Evolutionary conservation across 805 yeast species (phyloP).

Genomic region (Metschnikowia continentalis): DNA sequence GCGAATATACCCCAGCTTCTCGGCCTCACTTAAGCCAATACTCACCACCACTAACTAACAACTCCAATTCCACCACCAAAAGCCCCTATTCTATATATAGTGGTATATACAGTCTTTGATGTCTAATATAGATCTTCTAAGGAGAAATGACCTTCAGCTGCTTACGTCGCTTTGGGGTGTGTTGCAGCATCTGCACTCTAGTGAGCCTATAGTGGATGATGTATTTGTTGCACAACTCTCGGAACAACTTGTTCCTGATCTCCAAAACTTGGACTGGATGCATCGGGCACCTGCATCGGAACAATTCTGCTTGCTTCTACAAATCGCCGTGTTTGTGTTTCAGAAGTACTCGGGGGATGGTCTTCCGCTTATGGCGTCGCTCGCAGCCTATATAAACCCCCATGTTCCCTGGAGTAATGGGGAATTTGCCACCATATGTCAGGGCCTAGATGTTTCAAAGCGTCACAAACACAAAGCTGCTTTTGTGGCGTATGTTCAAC

Average conservation of each 20-base stretch:
- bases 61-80: too few relatives aligned
- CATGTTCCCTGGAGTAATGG: constrained; percentile 27
- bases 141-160: neutral
- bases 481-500: neutral
- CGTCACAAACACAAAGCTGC: neutral
- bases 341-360: constrained; percentile 2
- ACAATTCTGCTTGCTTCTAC: constrained; percentile 1
- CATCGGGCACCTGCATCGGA: neutral
- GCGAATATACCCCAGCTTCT: constrained; percentile 3
- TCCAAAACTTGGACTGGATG: constrained; percentile 8
- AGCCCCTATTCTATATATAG: too few relatives aligned
- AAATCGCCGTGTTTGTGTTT: constrained; percentile 8
- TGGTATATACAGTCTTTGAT: neutral
- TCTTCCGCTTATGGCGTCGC: constrained; percentile 1
- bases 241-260: neutral
- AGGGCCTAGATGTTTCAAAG: neutral
- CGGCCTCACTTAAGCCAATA: too few relatives aligned
- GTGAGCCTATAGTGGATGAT: neutral
- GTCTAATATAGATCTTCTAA: neutral
- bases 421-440: constrained; percentile 4
- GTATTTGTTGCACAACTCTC: constrained; percentile 3
- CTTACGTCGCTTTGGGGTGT: neutral
- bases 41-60: too few relatives aligned
- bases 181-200: neutral
- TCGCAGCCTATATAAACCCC: constrained; percentile 25